These are phyloP conservation scores for Chaetomium globosum DNA, from an alignment of 2,329 filamentous ascomycete genomes.

Conservation along the genomic window DNA sequence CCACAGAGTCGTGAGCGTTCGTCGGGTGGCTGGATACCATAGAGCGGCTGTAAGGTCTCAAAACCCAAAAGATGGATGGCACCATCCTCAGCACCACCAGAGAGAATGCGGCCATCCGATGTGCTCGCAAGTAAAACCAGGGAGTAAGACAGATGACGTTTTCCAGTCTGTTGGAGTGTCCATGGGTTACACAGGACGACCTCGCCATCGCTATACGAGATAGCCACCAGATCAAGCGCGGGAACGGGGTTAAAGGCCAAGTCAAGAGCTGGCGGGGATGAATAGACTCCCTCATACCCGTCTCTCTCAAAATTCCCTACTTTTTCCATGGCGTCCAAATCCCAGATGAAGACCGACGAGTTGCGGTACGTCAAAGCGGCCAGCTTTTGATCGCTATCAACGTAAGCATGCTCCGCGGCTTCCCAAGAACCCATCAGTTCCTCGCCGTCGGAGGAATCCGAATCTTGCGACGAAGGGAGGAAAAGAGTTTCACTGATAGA, in stretches of 20 bases:
- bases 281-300: constrained; percentile 9
- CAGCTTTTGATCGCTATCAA: background rate
- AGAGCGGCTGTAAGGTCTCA: constrained; percentile 26
- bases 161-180: background rate
- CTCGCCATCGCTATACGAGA: background rate
- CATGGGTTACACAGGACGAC: background rate
- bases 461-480: background rate
- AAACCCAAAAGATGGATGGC: constrained; percentile 34
- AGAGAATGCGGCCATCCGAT: constrained; percentile 35
- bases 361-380: constrained; percentile 1
- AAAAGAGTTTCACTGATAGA: background rate
- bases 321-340: background rate
- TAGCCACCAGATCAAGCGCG: background rate
- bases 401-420: background rate
- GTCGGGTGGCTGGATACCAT: background rate
- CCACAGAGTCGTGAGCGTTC: background rate
- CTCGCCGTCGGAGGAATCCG: background rate
- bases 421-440: background rate
- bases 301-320: constrained; percentile 12
- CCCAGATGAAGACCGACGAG: constrained; percentile 14
- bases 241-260: constrained; percentile 13
- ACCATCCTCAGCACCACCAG: constrained; percentile 30
- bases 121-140: constrained; percentile 18
- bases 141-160: background rate
- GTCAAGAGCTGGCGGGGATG: background rate